Percentiles rank a stretch among this genome's conserved stretches.
Evolutionary conservation across 805 yeast genomes (phyloP).

Genomic region (Candida ascalaphidarum): DNA sequence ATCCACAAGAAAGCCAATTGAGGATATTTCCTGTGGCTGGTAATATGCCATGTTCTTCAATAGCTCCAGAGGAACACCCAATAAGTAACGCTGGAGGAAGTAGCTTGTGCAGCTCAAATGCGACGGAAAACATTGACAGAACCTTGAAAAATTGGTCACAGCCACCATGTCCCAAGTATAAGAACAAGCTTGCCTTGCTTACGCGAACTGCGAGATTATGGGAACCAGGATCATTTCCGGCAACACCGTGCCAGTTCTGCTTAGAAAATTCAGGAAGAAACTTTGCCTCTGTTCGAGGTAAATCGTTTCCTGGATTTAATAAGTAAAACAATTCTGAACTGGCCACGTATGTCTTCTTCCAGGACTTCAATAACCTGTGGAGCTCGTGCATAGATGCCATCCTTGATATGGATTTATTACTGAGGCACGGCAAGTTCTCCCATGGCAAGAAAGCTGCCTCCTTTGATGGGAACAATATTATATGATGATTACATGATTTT

Average conservation of each 20-base stretch:
- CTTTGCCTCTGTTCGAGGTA: conserved; percentile 53
- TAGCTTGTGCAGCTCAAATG: conserved; percentile 20
- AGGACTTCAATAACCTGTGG: conserved; percentile 20
- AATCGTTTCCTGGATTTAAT: conserved; percentile 78
- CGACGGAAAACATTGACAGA: conserved; percentile 36
- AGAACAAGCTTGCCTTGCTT: conserved; percentile 35
- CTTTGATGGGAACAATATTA: no score
- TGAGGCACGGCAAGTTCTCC: conserved; percentile 67
- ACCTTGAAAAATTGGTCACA: conserved; percentile 79
- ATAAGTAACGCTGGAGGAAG: conserved; percentile 57
- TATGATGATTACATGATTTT: no score
- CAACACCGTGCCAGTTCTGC: conserved; percentile 42
- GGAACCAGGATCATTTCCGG: conserved; percentile 52
- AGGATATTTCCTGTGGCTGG: conserved; percentile 72
- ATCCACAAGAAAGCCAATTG: conserved; percentile 71
- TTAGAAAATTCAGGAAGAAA: conserved; percentile 38
- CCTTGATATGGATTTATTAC: conserved; percentile 53
- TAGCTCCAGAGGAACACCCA: conserved; percentile 86
- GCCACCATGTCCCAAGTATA: conserved; percentile 93
- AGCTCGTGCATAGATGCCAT: conserved; percentile 57
- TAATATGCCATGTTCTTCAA: conserved; percentile 48
- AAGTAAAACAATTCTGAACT: conserved; percentile 36
- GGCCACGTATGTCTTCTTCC: conserved; percentile 1
- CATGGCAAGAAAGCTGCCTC: conserved; percentile 77
- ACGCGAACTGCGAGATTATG: conserved; percentile 17